phyloP scores from a whole-genome alignment of 305 asterid species.

The Euphrasia arctica region DNA sequence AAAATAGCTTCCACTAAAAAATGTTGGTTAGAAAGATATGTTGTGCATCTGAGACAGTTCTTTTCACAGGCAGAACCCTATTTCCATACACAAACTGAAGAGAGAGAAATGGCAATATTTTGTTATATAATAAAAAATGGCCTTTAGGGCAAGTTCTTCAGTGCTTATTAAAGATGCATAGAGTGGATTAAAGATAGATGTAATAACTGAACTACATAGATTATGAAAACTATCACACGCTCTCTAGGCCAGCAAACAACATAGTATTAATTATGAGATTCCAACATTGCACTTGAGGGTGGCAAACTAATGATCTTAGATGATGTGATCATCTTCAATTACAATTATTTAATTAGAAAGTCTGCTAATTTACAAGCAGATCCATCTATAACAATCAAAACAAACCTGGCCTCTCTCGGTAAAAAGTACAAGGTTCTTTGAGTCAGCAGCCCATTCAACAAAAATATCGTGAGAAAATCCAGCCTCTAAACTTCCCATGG shows the following conservation, averaged over 20 bases:
- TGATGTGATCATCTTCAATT: slow-evolving; percentile 20
- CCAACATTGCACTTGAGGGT: slow-evolving; percentile 13
- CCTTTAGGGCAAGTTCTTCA: slow-evolving; percentile 11
- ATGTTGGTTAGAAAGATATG: neutral
- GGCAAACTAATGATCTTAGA: slow-evolving; percentile 19
- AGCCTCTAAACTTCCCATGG: slow-evolving; percentile 95
- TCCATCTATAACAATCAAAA: slow-evolving; percentile 24
- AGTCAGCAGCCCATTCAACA: slow-evolving; percentile 97
- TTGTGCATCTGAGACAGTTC: neutral
- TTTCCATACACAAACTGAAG: neutral
- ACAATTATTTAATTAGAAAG: slow-evolving; percentile 19
- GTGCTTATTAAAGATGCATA: slow-evolving; percentile 11
- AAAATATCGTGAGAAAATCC: slow-evolving; percentile 96
- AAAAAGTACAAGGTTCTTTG: slow-evolving; percentile 91
- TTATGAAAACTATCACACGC: slow-evolving; percentile 20
- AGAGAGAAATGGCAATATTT: neutral
- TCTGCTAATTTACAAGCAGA: slow-evolving; percentile 21
- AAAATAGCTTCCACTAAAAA: neutral
- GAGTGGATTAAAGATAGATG: neutral
- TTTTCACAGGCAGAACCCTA: neutral
- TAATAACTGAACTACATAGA: slow-evolving; percentile 19
- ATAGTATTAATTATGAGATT: slow-evolving; percentile 18
- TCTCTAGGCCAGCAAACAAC: slow-evolving; percentile 15
- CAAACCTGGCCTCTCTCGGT: slow-evolving; percentile 98
- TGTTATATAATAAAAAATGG: neutral